phyloP scores from a whole-genome alignment of 148 eudicot genomes.

The Diospyros lotus region DNA sequence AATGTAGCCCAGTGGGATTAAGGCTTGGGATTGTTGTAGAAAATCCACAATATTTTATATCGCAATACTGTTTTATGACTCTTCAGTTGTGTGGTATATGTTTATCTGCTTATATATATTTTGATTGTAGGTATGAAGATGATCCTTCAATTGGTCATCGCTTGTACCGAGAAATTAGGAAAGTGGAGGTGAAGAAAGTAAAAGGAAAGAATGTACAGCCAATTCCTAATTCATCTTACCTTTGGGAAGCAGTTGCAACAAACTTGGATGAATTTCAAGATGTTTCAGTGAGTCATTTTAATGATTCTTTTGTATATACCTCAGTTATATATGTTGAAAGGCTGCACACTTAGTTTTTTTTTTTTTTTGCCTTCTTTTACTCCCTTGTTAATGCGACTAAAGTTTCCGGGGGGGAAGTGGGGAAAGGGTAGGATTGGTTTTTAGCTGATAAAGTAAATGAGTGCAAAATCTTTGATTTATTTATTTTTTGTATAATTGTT shows the following conservation, averaged over 20 bases:
- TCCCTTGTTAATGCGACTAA: background rate
- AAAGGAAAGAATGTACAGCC: conserved; percentile 70
- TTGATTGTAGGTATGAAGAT: conserved; percentile 79
- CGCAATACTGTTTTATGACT: background rate
- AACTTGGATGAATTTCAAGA: conserved; percentile 90
- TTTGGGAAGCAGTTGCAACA: conserved; percentile 98
- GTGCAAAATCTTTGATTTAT: too few species aligned
- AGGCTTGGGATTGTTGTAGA: background rate
- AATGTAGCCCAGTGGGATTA: too few species aligned
- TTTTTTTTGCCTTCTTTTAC: background rate
- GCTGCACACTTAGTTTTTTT: background rate
- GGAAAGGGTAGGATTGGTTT: too few species aligned
- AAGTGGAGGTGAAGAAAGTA: conserved; percentile 69
- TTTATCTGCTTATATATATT: background rate
- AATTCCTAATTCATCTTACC: conserved; percentile 66
- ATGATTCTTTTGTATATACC: conserved; percentile 1
- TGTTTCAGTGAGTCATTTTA: conserved; percentile 71
- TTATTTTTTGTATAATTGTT: too few species aligned
- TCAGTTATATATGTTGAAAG: background rate
- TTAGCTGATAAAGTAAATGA: too few species aligned
- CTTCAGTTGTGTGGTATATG: background rate
- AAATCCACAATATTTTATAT: background rate
- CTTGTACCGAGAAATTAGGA: conserved; percentile 80
- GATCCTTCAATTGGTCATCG: conserved; percentile 90
- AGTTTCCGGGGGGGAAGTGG: too few species aligned